Conservation (phyloP, 2,329 filamentous ascomycete species). For the Colletotrichum lentis region DNA sequence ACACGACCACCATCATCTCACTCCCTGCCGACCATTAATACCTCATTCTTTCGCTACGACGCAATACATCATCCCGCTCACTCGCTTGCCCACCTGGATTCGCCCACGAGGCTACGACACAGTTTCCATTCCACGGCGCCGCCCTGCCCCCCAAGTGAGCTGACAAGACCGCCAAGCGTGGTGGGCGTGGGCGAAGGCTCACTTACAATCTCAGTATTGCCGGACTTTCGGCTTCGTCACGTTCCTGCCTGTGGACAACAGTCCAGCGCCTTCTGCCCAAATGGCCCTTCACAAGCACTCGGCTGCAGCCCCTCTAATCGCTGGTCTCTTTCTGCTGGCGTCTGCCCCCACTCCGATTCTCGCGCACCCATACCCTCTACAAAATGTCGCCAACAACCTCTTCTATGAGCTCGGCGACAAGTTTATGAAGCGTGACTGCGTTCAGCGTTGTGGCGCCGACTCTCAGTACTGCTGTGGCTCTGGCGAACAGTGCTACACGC, state of each 20-base stretch:
- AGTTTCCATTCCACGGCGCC: background rate
- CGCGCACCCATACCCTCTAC: slow-evolving; percentile 58
- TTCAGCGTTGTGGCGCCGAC: slow-evolving; percentile 61
- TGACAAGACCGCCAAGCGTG: slow-evolving; percentile 6
- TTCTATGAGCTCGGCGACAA: slow-evolving; percentile 59
- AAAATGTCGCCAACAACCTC: slow-evolving; percentile 50
- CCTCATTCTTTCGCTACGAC: slow-evolving; percentile 23
- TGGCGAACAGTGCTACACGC: slow-evolving; percentile 61
- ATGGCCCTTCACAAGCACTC: slow-evolving; percentile 30
- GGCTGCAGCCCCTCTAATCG: slow-evolving; percentile 35
- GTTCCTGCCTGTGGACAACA: slow-evolving; percentile 47
- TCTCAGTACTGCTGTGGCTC: slow-evolving; percentile 64
- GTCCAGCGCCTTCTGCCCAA: slow-evolving; percentile 39
- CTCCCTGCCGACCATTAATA: slow-evolving; percentile 23
- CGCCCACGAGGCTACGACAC: slow-evolving; percentile 15
- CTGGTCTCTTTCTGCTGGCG: slow-evolving; percentile 50
- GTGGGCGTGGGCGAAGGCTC: slow-evolving; percentile 13
- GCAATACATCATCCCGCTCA: slow-evolving; percentile 19
- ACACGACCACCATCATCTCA: slow-evolving; percentile 12
- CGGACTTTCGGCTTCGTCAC: slow-evolving; percentile 18
- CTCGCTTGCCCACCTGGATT: background rate
- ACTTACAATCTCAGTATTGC: slow-evolving; percentile 3
- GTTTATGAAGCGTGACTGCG: slow-evolving; percentile 60
- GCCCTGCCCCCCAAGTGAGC: background rate
- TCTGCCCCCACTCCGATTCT: slow-evolving; percentile 45